Conservation (phyloP, 768 basidiomycete species). For the Boletus sensibilis region DNA sequence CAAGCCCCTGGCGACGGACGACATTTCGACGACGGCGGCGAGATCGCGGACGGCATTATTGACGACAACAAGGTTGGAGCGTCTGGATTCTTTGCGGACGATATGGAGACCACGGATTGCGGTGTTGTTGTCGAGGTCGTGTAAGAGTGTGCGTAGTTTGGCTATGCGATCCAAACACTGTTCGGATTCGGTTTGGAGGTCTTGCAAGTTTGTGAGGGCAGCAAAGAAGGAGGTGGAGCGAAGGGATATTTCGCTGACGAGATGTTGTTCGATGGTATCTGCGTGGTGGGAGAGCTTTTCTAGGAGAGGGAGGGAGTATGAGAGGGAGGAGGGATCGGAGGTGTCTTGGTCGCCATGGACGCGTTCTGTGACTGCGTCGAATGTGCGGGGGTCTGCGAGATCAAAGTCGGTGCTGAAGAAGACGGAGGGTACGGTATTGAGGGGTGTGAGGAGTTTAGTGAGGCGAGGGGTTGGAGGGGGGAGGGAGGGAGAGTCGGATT, state of each 20-base stretch:
- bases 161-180: constrained; percentile 76
- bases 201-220: constrained; percentile 90
- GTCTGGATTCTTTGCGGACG: constrained; percentile 60
- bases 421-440: constrained; percentile 73
- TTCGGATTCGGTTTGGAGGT: constrained; percentile 86
- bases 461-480: constrained; percentile 35
- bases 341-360: constrained; percentile 37
- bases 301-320: constrained; percentile 71
- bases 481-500: constrained; percentile 20
- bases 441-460: constrained; percentile 56
- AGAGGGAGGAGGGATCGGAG: constrained; percentile 58
- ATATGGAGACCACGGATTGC: constrained; percentile 80
- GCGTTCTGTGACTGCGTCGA: constrained; percentile 72
- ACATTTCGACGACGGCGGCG: constrained; percentile 73
- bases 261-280: constrained; percentile 92
- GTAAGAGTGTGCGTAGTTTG: constrained; percentile 66
- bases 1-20: constrained; percentile 64
- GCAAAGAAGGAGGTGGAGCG: constrained; percentile 95
- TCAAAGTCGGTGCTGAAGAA: constrained; percentile 82
- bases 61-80: constrained; percentile 59
- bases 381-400: constrained; percentile 76
- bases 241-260: constrained; percentile 86
- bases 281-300: constrained; percentile 91
- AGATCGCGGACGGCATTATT: constrained; percentile 63
- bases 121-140: constrained; percentile 71